phyloP scores from a whole-genome alignment of 2,329 filamentous ascomycete genomes.

The Trichoderma oligosporum region DNA sequence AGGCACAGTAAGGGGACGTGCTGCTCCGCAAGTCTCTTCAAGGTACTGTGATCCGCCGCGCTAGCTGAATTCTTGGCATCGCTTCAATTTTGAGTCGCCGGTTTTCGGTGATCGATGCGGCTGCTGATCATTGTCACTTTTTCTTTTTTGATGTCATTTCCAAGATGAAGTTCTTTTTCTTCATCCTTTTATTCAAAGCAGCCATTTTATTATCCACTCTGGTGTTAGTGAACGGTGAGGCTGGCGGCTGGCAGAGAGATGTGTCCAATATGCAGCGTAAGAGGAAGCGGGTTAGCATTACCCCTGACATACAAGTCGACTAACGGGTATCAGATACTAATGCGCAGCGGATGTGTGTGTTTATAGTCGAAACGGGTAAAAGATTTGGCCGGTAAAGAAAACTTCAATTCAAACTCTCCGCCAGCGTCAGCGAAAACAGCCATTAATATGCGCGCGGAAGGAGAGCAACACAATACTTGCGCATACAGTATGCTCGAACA shows the following conservation, averaged over 20 bases:
- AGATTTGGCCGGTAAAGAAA: neutral
- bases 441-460: neutral
- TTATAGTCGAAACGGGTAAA: neutral
- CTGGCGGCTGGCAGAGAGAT: constrained; percentile 5
- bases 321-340: neutral
- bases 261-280: neutral
- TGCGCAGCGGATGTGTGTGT: neutral
- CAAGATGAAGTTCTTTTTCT: neutral
- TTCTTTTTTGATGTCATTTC: neutral
- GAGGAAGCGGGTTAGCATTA: neutral
- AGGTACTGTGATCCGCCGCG: constrained; percentile 4
- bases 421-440: neutral
- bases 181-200: neutral
- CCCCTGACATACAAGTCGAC: constrained; percentile 4
- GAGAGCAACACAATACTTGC: neutral
- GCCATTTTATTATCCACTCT: constrained; percentile 5
- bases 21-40: neutral
- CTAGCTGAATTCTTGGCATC: neutral
- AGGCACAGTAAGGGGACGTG: neutral
- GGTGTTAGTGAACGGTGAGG: constrained; percentile 9
- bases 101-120: constrained; percentile 1
- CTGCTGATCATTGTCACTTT: constrained; percentile 9
- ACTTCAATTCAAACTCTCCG: neutral
- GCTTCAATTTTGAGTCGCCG: neutral
- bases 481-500: too few relatives aligned